Base-by-base conservation (phyloP, 2,329 filamentous ascomycete genomes). In the Verticillium isaacii region DNA sequence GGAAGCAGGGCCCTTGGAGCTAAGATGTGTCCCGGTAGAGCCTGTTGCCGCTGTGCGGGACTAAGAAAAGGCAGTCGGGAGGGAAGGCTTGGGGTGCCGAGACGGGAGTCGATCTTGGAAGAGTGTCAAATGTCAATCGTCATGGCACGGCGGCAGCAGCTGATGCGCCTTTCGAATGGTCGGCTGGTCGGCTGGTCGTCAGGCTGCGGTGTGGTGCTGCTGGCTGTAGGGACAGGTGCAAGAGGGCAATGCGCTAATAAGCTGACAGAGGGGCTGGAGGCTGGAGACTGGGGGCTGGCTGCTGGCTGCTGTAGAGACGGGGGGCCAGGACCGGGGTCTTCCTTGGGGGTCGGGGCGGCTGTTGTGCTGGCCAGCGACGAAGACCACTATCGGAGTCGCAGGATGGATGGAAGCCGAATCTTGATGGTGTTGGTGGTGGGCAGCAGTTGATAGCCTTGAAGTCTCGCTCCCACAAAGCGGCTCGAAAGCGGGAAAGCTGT, bases 1-100 rank as follows among this genome's bases (percentile, higher is more conserved):
- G 50, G 59, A 58, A 66, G 58, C 29, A 64, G 61, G 62, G 63
- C 63, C 63, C 45, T 8, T 29, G 23, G 45, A 23, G 19, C 45
- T 50, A 50, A 23, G 8, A 19, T 9, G 9, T 50, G 3, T 8
- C 5, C 45, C n/a, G 45, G 45, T 50, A 50, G 19, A 11, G 45
- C 19, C 45, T 50, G 45, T n/a, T 23, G 45, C 45, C 19, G 45
- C 23, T 19, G 29, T 29, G 29, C 29, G 29, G 29, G 29, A 29
- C n/a, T 50, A 23, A n/a, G n/a, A n/a, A 23, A 25, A 25, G 45
- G n/a, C 9, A 50, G 45, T 50, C n/a, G 45, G 19, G 45, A 41
- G 34, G 56, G 36, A 15, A 34, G 56, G 19, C 36, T 25, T 39
- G 34, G 17, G n/a, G 41, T 41, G 57, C 57, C 57, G 45, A 50